Base-by-base conservation (phyloP, 768 basidiomycete species). In the Rhizopogon salebrosus region DNA sequence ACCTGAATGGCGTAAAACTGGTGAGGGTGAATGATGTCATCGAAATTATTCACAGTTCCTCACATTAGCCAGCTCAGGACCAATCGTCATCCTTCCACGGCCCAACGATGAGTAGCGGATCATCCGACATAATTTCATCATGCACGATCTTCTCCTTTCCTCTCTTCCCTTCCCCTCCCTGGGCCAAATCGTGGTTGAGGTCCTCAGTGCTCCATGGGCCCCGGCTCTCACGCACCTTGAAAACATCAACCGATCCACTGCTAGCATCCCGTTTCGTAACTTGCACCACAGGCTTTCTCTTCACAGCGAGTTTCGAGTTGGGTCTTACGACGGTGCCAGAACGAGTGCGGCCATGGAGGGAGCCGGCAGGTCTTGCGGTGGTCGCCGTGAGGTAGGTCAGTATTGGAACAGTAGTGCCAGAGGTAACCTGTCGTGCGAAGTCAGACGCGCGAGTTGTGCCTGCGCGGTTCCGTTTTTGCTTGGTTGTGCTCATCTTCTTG, bases 371-470 rank as follows among this genome's bases (percentile, higher is more conserved):
- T 8, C 39, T 48, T 7, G 52, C 35, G 22, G 45, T 26, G 0
- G 45, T 26, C 6, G 11, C 14, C 41, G 27, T 26, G 11, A 54
- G 27, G 27, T 23, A 31, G 41, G 41, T 37, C 26, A 23, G 52
- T 52, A 39, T 13, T 54, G 45, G 42, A 38, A 49, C 51, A 50
- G 54, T 23, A 2, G 57, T 51, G 29, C 49, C 52, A 42, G 51
- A 27, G 34, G 41, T 35, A 9, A 48, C 51, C 5, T 58, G 51
- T 31, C 56, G 69, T 31, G 57, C 18, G 43, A 70, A 74, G 56
- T 77, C 77, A n/a, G 73, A 80, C 45, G 74, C 78, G 48, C 72
- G 79, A 61, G 74, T 81, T 49, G 75, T 82, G 55, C 71, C 77
- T 23, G 72, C 79, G 16, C 80, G 75, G n/a, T 67, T 69, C n/a